Base-by-base conservation (phyloP, 768 basidiomycete genomes). In the Phanerochaete sordida region DNA sequence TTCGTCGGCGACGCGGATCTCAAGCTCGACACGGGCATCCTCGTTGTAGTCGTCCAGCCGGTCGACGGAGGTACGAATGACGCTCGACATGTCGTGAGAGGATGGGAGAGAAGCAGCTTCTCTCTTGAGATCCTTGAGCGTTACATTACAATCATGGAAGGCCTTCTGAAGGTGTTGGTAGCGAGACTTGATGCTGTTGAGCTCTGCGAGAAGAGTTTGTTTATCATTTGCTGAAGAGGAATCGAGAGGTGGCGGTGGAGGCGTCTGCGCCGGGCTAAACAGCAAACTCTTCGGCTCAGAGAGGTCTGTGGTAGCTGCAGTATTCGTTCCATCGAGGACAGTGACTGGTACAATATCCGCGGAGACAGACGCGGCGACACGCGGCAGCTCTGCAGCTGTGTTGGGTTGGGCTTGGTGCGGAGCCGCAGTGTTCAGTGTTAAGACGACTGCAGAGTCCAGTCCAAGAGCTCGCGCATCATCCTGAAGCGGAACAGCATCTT, bases 1-100 rank as follows among this genome's bases (percentile, higher is more conserved):
- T 62, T 90, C 90, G 67, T 94, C 91, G 1, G 87, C 81, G 11
- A 86, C 74, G 24, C 84, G 82, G 43, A 93, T 93, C 73, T 93
- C 91, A 23, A 94, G 74, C 68, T 93, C 91, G 11, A 94, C 91
- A 0, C 89, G 83, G 1, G 84, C 84, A 63, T 93, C 91, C 68
- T 93, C 91, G 4, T 82, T 82, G 67, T 81, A 90, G 68, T 94
- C 89, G 56, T 84, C 78, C 45, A 94, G 76, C 8, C 91, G 78
- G 26, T 83, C 77, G 19, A 89, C 72, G 5, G 84, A 86, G 0
- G 75, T 76, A 21, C 73, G 73, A 3, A 93, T 65, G 16, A 84
- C 70, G 8, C 68, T 31, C 19, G 57, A 49, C 51, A 60, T 61
- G 21, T 68, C 62, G 0, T 56, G 28, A 6, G 68, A 50, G 11